phyloP scores from a whole-genome alignment of 345 rosid genomes.

The Populus simonii region DNA sequence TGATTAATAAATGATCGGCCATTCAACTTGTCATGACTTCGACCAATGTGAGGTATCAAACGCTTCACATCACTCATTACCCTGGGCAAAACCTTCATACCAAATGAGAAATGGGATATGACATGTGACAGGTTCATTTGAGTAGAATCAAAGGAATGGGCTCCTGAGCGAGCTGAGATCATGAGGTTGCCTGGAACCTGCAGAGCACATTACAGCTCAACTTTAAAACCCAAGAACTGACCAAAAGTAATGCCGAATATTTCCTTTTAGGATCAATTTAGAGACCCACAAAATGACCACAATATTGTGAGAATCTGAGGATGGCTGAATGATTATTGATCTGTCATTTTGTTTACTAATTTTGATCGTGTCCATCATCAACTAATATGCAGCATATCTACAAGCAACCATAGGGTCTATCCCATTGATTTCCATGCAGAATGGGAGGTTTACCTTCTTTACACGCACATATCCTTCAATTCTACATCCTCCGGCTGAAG shows the following conservation, averaged over 20 bases:
- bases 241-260: background rate
- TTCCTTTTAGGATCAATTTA: background rate
- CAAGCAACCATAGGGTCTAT: background rate
- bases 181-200: slow-evolving; percentile 98
- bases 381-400: slow-evolving; percentile 2
- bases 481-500: slow-evolving; percentile 87
- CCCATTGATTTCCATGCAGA: background rate
- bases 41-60: slow-evolving; percentile 74
- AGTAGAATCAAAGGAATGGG: slow-evolving; percentile 90
- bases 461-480: slow-evolving; percentile 95
- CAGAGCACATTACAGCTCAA: slow-evolving; percentile 17
- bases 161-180: slow-evolving; percentile 80
- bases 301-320: background rate
- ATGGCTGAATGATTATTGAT: background rate
- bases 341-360: background rate
- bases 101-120: slow-evolving; percentile 85
- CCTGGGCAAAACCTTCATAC: slow-evolving; percentile 57
- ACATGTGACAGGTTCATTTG: slow-evolving; percentile 97
- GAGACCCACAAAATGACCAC: background rate
- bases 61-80: slow-evolving; percentile 58
- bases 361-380: background rate
- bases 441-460: slow-evolving; percentile 59
- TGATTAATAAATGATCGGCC: slow-evolving; percentile 81
- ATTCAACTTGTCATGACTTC: slow-evolving; percentile 74
- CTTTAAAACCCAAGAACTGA: background rate